Percentiles rank a stretch among this genome's conserved stretches.
Conservation (phyloP, 305 asterid species). For the Striga hermonthica region DNA sequence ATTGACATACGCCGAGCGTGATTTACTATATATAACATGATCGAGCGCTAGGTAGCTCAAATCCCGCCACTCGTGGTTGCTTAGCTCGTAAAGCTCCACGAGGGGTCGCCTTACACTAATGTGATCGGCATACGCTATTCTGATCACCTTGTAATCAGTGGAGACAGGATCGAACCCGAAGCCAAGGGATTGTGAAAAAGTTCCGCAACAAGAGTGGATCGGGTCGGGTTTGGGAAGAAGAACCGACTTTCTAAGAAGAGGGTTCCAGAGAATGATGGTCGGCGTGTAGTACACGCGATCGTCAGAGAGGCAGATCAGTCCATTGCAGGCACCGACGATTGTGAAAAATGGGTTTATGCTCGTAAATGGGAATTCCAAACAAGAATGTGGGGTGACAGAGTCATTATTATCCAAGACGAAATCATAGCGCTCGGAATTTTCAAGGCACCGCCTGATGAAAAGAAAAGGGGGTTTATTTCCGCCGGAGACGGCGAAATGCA, state of each 20-base stretch:
- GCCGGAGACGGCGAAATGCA: slow-evolving; percentile 21
- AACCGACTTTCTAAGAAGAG: slow-evolving; percentile 38
- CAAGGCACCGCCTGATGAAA: slow-evolving; percentile 37
- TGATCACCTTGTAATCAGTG: slow-evolving; percentile 46
- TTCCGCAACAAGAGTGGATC: slow-evolving; percentile 35
- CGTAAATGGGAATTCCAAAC: slow-evolving; percentile 38
- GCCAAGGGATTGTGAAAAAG: slow-evolving; percentile 41
- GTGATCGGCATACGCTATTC: slow-evolving; percentile 38
- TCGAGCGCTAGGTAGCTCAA: slow-evolving; percentile 32
- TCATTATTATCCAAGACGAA: slow-evolving; percentile 28
- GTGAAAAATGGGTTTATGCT: slow-evolving; percentile 42
- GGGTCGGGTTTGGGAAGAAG: slow-evolving; percentile 42
- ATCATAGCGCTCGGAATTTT: slow-evolving; percentile 35
- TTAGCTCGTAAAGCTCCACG: slow-evolving; percentile 48
- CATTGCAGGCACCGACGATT: slow-evolving; percentile 52
- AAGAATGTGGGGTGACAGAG: slow-evolving; percentile 6
- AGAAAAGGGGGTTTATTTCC: slow-evolving; percentile 20
- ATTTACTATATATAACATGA: slow-evolving; percentile 24
- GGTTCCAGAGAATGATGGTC: slow-evolving; percentile 51
- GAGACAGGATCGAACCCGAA: slow-evolving; percentile 43
- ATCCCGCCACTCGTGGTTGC: slow-evolving; percentile 47
- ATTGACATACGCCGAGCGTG: slow-evolving; percentile 30
- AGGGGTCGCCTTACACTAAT: slow-evolving; percentile 24
- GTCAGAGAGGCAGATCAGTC: slow-evolving; percentile 50
- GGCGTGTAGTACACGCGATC: slow-evolving; percentile 38